These are phyloP conservation scores for Endogone sp. DNA, from an alignment of 192 early-diverging fungal species.

Conservation along the genomic window DNA sequence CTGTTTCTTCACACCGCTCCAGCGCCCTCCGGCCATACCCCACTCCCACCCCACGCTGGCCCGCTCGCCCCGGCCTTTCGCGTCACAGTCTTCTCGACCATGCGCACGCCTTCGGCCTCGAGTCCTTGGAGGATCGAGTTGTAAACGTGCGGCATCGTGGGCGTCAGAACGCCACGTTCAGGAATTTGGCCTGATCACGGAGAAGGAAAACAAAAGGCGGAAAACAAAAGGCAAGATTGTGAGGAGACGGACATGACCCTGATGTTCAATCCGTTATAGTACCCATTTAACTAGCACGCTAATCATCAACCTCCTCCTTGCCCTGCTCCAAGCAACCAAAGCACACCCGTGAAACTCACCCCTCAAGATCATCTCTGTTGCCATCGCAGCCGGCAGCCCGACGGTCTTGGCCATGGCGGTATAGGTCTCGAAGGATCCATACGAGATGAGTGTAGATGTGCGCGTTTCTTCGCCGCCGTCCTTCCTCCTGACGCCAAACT, in stretches of 20 bases:
- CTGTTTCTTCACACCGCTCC: not conserved
- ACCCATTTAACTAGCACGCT: too few species aligned
- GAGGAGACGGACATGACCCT: too few species aligned
- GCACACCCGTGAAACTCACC: slow-evolving; percentile 9
- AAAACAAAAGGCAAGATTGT: not conserved
- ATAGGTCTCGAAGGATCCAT: slow-evolving; percentile 57
- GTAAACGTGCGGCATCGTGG: slow-evolving; percentile 68
- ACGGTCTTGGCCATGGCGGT: slow-evolving; percentile 86
- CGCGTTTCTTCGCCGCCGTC: slow-evolving; percentile 56
- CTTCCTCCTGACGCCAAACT: slow-evolving; percentile 78
- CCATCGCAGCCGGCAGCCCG: slow-evolving; percentile 75
- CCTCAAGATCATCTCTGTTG: slow-evolving; percentile 63
- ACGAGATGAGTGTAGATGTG: slow-evolving; percentile 67
- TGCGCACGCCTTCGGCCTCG: slow-evolving; percentile 55
- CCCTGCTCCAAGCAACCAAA: too few species aligned
- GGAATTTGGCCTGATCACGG: slow-evolving; percentile 17
- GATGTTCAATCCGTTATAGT: too few species aligned
- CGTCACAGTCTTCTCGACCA: slow-evolving; percentile 43
- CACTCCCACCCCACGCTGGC: not conserved
- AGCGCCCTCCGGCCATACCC: not conserved
- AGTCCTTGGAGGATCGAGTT: slow-evolving; percentile 64
- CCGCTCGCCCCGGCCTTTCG: not conserved
- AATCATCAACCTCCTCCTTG: too few species aligned
- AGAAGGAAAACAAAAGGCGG: too few species aligned
- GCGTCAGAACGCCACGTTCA: slow-evolving; percentile 61